Base-by-base conservation (phyloP, 169 alveolate species). In the Cryptosporidium sp. region DNA sequence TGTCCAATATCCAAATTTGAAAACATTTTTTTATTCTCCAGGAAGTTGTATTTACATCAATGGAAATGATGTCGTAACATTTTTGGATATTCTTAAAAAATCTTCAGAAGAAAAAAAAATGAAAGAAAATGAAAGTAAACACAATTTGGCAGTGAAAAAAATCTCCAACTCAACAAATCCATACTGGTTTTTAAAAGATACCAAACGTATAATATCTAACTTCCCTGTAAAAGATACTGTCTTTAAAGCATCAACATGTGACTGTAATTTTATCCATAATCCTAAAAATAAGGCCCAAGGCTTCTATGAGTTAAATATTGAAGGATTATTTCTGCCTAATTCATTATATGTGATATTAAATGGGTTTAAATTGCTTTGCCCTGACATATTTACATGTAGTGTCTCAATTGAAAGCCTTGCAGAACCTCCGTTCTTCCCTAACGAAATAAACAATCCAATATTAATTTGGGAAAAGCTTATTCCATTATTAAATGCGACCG, bases 371-470 rank as follows among this genome's bases (percentile, higher is more conserved):
- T 29, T 39, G 3, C 68, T 80, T 37, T 80, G 65, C 10, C 68
- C 89, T 5, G 89, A 80, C 48, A 61, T 80, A 9, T n/a, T 9
- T 23, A 26, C 73, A 14, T 59, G 35, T 21, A 35, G 14, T 43
- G 37, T 80, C 14, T 62, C 89, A 16, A 23, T 80, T 31, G 89
- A 80, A 80, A 62, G 37, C 50, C 14, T 16, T 12, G 65, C 74
- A 39, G 89, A 80, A 14, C 89, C 89, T 4, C 89, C 89, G 8
- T 80, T 80, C 45, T 39, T 80, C 2, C 89, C 89, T 14, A 26
- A 7, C 10, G 89, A 80, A 80, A 3, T 35, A 62, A 41, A 3
- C 7, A 62, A 80, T 1, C 35, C 62, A 18, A 26, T 23, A 5
- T 14, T 61, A 16, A 43, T 80, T 80, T 80, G 89, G 89, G 89